Conservation (phyloP, 2,329 filamentous ascomycete species). For the Penicillium freii region DNA sequence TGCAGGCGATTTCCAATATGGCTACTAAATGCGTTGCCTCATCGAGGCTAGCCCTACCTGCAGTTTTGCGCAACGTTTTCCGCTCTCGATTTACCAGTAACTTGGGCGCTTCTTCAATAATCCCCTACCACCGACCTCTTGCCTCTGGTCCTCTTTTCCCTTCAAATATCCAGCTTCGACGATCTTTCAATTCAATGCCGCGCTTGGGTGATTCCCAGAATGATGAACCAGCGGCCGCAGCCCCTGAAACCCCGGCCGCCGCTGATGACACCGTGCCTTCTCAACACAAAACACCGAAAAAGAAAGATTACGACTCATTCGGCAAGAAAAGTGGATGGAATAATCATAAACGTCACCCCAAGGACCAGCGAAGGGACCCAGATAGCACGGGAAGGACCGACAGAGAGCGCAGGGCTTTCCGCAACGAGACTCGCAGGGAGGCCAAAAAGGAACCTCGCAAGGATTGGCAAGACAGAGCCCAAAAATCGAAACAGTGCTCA, state of each 20-base stretch:
- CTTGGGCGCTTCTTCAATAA: slow-evolving; percentile 6
- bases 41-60: slow-evolving; percentile 27
- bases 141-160: slow-evolving; percentile 2
- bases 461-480: slow-evolving; percentile 6
- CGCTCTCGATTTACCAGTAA: slow-evolving; percentile 22
- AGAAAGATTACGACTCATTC: neutral
- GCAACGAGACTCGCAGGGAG: slow-evolving; percentile 8
- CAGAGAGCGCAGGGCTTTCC: slow-evolving; percentile 9
- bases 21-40: slow-evolving; percentile 23
- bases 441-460: slow-evolving; percentile 4
- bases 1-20: slow-evolving; percentile 15
- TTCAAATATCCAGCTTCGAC: neutral
- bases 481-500: slow-evolving; percentile 7
- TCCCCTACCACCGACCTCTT: neutral
- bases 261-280: neutral
- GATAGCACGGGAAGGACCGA: slow-evolving; percentile 2
- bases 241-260: neutral
- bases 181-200: neutral
- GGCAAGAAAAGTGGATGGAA: slow-evolving; percentile 1
- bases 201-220: neutral
- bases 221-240: neutral
- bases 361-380: neutral
- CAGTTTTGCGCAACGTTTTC: slow-evolving; percentile 25
- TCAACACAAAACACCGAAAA: neutral
- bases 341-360: neutral